Conservation (phyloP, 2,329 filamentous ascomycete species). For the Aspergillus japonicus region DNA sequence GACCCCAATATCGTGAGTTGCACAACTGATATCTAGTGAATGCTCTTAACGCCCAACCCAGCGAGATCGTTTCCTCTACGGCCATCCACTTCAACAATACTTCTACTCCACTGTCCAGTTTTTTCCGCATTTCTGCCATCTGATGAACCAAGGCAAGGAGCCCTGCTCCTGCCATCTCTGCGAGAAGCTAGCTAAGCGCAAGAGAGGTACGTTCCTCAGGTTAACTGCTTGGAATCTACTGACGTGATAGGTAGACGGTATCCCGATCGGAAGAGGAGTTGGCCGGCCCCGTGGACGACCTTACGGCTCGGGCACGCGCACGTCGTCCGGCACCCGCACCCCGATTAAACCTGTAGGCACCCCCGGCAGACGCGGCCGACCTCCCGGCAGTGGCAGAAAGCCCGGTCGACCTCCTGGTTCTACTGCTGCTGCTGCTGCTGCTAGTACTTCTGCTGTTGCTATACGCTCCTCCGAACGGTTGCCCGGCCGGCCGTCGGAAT, state of each 20-base stretch:
- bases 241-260: neutral
- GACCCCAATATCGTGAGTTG: slow-evolving; percentile 35
- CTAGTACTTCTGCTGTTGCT: neutral
- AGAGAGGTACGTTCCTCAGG: slow-evolving; percentile 8
- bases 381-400: slow-evolving; percentile 10
- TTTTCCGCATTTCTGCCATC: slow-evolving; percentile 56
- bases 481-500: slow-evolving; percentile 9
- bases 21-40: neutral
- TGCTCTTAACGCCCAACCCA: slow-evolving; percentile 25
- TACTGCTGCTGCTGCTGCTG: neutral
- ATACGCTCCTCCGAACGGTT: neutral
- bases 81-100: slow-evolving; percentile 51
- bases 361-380: slow-evolving; percentile 7
- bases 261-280: neutral
- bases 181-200: slow-evolving; percentile 18
- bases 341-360: slow-evolving; percentile 6
- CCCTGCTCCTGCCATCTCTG: slow-evolving; percentile 55
- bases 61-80: slow-evolving; percentile 57
- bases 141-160: slow-evolving; percentile 51
- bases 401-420: slow-evolving; percentile 10
- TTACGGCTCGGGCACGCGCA: neutral
- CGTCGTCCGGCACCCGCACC: neutral
- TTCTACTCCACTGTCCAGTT: slow-evolving; percentile 58
- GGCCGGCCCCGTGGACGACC: slow-evolving; percentile 3
- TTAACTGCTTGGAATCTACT: neutral